Percentiles rank a stretch among this genome's conserved stretches.
phyloP scores from a whole-genome alignment of 371 early-diverging fungal genomes.

The Apophysomyces trapeziformis region DNA sequence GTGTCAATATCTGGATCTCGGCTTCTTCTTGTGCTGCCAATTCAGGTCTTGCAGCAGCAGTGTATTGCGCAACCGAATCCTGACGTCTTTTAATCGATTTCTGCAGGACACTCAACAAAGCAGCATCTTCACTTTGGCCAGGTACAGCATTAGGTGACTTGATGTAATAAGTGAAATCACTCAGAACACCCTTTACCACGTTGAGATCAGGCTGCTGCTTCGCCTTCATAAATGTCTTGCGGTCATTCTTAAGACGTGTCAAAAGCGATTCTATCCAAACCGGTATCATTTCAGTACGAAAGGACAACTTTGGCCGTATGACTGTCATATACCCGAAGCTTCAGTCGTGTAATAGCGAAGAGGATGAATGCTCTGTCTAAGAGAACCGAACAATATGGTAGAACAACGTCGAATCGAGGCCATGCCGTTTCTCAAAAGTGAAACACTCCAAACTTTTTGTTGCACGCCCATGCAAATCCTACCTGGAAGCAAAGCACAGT shows the following conservation, averaged over 20 bases:
- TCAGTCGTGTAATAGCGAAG: neutral
- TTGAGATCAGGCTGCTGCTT: conserved; percentile 70
- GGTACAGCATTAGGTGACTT: conserved; percentile 59
- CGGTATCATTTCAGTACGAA: neutral
- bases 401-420: neutral
- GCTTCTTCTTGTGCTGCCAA: conserved; percentile 64
- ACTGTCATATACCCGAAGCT: too few species aligned
- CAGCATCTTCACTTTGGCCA: conserved; percentile 48
- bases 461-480: too few species aligned
- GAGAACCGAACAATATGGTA: neutral
- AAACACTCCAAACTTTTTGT: too few species aligned
- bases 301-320: too few species aligned
- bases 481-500: too few species aligned
- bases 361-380: neutral
- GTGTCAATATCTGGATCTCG: conserved; percentile 64
- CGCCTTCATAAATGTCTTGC: conserved; percentile 75
- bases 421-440: too few species aligned
- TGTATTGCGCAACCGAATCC: conserved; percentile 70
- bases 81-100: conserved; percentile 74
- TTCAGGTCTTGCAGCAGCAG: conserved; percentile 66
- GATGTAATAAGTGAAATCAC: conserved; percentile 74
- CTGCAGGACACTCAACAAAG: conserved; percentile 62
- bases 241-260: conserved; percentile 62
- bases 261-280: conserved; percentile 24
- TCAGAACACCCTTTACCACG: conserved; percentile 72